Base-by-base conservation (phyloP, 768 basidiomycete species). In the Auricularia cornea region DNA sequence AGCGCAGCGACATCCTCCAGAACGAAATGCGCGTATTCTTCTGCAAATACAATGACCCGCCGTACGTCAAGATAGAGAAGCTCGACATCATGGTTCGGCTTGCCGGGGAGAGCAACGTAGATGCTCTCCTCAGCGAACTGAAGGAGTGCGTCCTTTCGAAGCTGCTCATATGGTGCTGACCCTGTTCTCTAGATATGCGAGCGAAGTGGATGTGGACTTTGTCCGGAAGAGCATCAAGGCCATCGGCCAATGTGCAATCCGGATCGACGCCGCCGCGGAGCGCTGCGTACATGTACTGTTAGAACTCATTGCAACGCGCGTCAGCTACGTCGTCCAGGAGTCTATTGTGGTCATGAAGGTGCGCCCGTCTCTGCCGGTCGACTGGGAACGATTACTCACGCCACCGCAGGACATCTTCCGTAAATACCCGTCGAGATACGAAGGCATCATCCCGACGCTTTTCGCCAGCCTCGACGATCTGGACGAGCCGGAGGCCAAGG, bases 11-110 rank as follows among this genome's bases (percentile, higher is more conserved):
- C 66, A 81, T 97, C 64, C 83, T 99, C 10, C 84, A 89, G 6
- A 97, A 91, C 75, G 96, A 99, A 75, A 95, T 99, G 92, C 84
- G 95, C 54, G 97, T 99, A 23, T 99, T 99, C 74, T 99, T 98
- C 81, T 98, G 96, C 86, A 99, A 99, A 75, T 98, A 99, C 77
- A 98, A 98, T 71, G 96, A 99, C 71, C 96, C 96, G 4, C 78
- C 96, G n/a, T 99, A 98, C 70, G 95, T 98, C 73, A 99, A 99
- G 75, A 85, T 98, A 60, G 97, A 98, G 75, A 98, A 99, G 75
- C 77, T 99, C 67, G 97, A 98, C 69, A 97, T 98, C 72, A 99
- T 99, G 97, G 91, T 98, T 60, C 82, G 93, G 62, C 78, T 99
- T 62, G 94, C 93, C 14, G 83, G 81, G 26, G 96, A 98, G 66